phyloP scores from a whole-genome alignment of 2,329 filamentous ascomycete species.

The Trichoderma harzianum region DNA sequence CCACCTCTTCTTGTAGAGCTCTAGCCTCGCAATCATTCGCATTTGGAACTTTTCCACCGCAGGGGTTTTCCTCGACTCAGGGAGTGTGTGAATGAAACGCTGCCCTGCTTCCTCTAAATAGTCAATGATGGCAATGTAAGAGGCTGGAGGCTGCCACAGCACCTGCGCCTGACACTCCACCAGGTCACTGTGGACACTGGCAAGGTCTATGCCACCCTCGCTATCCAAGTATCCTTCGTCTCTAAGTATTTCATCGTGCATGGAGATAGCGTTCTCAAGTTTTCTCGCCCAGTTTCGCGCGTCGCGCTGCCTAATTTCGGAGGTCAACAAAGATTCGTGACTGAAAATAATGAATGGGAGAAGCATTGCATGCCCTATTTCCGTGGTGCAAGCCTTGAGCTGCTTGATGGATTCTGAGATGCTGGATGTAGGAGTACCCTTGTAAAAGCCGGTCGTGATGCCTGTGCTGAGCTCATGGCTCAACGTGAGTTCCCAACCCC shows the following conservation, averaged over 20 bases:
- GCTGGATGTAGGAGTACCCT: not conserved
- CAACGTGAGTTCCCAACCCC: not conserved
- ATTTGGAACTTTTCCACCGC: not conserved
- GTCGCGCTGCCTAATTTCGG: not conserved
- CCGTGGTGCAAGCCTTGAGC: not conserved
- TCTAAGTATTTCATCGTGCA: too few species aligned
- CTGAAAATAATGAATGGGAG: not conserved
- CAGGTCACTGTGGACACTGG: not conserved
- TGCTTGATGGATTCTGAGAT: not conserved
- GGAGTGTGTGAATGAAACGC: not conserved
- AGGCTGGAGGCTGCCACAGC: not conserved
- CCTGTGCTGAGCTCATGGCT: not conserved
- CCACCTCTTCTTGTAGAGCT: not conserved
- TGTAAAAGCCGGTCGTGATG: not conserved
- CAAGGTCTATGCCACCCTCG: not conserved
- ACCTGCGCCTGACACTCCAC: not conserved
- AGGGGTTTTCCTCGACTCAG: not conserved
- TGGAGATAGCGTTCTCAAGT: not conserved
- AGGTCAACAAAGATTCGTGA: not conserved
- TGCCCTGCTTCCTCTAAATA: rapidly evolving
- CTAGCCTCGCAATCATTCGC: not conserved
- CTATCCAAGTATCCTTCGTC: too few species aligned
- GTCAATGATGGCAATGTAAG: not conserved
- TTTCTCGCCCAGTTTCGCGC: not conserved
- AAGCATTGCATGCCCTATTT: not conserved